Evolutionary conservation across 345 rosid genomes (phyloP).

Genomic region (Sisymbrium altissimum): DNA sequence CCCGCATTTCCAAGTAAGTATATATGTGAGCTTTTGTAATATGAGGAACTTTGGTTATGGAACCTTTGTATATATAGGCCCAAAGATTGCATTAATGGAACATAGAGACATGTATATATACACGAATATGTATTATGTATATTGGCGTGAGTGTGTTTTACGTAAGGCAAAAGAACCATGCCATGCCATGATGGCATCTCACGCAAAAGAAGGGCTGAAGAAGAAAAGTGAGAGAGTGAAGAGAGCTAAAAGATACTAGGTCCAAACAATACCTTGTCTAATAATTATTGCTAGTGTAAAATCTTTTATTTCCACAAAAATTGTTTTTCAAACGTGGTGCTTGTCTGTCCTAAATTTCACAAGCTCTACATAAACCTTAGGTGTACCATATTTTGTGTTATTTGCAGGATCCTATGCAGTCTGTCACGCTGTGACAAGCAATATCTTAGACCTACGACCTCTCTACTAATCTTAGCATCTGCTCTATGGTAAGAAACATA

Average conservation of each 20-base stretch:
- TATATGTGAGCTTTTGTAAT: conserved; percentile 3
- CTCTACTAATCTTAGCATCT: conserved; percentile 11
- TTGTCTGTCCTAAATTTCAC: conserved; percentile 32
- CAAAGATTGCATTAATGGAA: conserved; percentile 24
- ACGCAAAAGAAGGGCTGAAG: conserved; percentile 28
- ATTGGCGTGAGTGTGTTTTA: conserved; percentile 32
- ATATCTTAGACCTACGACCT: conserved; percentile 5
- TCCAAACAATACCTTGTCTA: conserved; percentile 15
- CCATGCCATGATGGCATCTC: conserved; percentile 47
- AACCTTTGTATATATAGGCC: conserved; percentile 31
- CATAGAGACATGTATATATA: neutral
- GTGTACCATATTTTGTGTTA: conserved; percentile 17
- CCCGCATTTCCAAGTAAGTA: conserved; percentile 27
- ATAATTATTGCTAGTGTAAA: neutral
- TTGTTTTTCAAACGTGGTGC: neutral
- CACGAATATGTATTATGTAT: neutral
- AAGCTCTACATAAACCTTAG: conserved; percentile 3
- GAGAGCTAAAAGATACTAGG: conserved; percentile 12
- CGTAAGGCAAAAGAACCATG: conserved; percentile 38
- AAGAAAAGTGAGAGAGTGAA: conserved; percentile 16
- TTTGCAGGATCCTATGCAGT: conserved; percentile 29
- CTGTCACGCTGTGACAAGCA: conserved; percentile 20
- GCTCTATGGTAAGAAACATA: neutral
- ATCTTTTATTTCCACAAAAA: neutral
- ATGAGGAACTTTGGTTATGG: conserved; percentile 19